Conservation (phyloP, 2,329 filamentous ascomycete species). For the Aureobasidium mangrovei region DNA sequence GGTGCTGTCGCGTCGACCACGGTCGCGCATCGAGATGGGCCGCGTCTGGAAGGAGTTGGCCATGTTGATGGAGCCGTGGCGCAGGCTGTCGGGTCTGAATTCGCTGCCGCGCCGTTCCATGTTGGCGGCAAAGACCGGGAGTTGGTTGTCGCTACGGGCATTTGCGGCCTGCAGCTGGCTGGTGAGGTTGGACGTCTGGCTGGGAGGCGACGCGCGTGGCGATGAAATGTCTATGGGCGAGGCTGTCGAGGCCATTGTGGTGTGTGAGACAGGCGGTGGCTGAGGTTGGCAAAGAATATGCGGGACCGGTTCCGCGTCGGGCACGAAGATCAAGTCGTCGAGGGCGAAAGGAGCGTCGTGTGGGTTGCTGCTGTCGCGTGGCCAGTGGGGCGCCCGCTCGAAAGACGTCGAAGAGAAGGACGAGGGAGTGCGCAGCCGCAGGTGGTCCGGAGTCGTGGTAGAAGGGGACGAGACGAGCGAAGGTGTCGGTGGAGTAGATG, state of each 20-base stretch:
- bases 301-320: constrained; percentile 33
- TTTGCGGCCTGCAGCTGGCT: constrained; percentile 47
- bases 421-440: constrained; percentile 20
- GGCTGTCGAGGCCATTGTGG: constrained; percentile 45
- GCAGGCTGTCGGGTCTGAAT: constrained; percentile 31
- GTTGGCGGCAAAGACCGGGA: neutral
- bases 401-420: constrained; percentile 38
- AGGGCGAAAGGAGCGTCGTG: neutral
- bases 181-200: constrained; percentile 55
- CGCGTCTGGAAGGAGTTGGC: constrained; percentile 49
- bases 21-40: constrained; percentile 52
- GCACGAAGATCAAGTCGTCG: constrained; percentile 30
- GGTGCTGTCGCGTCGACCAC: constrained; percentile 49
- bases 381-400: constrained; percentile 31
- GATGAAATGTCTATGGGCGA: constrained; percentile 53
- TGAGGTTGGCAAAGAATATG: constrained; percentile 27
- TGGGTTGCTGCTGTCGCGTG: constrained; percentile 38
- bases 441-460: neutral
- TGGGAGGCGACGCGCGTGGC: constrained; percentile 49
- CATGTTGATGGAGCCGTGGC: constrained; percentile 47
- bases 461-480: constrained; percentile 32
- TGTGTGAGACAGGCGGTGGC: constrained; percentile 13
- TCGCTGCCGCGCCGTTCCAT: constrained; percentile 25
- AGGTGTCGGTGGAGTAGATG: constrained; percentile 43
- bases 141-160: constrained; percentile 6